phyloP scores from a whole-genome alignment of 176 grass and related monocot species.

The Lolium multiflorum region DNA sequence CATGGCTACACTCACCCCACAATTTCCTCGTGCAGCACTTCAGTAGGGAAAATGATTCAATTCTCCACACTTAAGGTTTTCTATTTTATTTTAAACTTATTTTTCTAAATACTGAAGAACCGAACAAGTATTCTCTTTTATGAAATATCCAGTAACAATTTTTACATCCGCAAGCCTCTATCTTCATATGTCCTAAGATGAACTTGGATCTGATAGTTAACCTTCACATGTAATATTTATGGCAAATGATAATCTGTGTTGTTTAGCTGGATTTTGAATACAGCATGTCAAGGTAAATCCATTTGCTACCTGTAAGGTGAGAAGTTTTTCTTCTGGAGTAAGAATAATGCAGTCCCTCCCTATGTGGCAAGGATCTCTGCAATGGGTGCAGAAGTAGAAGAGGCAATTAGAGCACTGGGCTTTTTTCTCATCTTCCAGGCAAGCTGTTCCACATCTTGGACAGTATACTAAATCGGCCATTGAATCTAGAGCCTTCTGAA shows the following conservation, averaged over 20 bases:
- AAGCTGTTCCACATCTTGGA: conserved; percentile 63
- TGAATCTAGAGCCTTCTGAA: conserved; percentile 61
- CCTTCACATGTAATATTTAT: background rate
- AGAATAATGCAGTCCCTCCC: conserved; percentile 51
- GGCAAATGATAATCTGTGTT: background rate
- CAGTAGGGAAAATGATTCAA: no score
- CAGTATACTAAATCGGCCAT: conserved; percentile 63
- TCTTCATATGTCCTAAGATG: background rate
- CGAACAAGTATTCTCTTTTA: background rate
- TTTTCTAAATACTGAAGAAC: no score
- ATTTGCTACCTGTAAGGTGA: conserved; percentile 53
- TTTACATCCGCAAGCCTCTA: no score
- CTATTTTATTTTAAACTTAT: no score
- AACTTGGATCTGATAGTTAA: background rate
- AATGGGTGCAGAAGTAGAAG: conserved; percentile 58
- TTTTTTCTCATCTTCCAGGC: conserved; percentile 56
- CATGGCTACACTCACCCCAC: no score
- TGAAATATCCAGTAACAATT: background rate
- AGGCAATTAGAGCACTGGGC: conserved; percentile 58
- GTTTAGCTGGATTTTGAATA: background rate
- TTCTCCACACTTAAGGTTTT: no score
- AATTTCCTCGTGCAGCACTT: no score
- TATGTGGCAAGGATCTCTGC: conserved; percentile 49
- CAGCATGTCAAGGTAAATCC: background rate
- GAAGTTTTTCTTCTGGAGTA: conserved; percentile 57